phyloP scores from a whole-genome alignment of 129 eudicot genomes.

The Chrysanthemum makinoi region DNA sequence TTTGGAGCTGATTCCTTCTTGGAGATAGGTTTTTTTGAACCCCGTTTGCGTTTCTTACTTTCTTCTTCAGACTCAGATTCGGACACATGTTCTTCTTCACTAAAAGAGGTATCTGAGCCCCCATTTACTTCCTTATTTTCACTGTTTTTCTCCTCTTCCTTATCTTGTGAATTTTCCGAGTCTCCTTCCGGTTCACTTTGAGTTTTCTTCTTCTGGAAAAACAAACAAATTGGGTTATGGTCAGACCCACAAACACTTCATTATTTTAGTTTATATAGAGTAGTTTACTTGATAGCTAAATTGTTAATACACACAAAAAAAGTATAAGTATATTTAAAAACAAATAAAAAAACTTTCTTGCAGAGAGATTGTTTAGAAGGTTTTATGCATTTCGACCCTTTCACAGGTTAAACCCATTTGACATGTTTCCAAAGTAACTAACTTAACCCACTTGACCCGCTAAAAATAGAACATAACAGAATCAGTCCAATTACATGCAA shows the following conservation, averaged over 20 bases:
- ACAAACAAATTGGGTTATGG: neutral
- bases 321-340: too few species aligned
- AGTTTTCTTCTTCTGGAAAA: constrained; percentile 49
- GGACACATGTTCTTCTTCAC: constrained; percentile 50
- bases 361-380: neutral
- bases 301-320: too few species aligned
- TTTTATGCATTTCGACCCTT: neutral
- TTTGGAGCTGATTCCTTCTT: constrained; percentile 50
- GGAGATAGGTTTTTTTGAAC: constrained; percentile 37
- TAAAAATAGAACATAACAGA: neutral
- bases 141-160: constrained; percentile 32
- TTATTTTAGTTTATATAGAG: too few species aligned
- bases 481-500: neutral
- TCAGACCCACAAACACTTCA: neutral
- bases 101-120: constrained; percentile 51
- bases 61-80: constrained; percentile 54
- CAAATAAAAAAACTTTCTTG: too few species aligned
- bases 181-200: constrained; percentile 42
- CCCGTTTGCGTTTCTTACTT: constrained; percentile 40
- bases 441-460: neutral
- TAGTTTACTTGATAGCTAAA: too few species aligned
- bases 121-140: constrained; percentile 54
- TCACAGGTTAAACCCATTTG: neutral
- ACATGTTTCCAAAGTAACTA: neutral
- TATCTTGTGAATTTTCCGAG: constrained; percentile 45